Conservation (phyloP, 83 land plant species). For the Isoetes engelmannii region DNA sequence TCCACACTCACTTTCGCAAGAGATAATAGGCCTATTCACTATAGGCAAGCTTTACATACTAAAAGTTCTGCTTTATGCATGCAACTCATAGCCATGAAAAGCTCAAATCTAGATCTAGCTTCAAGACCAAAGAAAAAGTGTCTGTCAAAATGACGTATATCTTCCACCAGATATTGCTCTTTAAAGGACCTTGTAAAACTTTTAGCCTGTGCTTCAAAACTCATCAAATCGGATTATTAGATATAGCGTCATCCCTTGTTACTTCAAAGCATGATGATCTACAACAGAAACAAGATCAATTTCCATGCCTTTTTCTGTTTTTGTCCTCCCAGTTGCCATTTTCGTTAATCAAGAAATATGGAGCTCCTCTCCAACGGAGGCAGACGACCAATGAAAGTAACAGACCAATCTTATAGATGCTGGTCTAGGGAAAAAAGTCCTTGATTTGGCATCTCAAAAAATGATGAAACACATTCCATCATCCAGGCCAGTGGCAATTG, state of each 20-base stretch:
- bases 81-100: constrained; percentile 67
- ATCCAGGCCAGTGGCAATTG: no score
- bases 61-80: constrained; percentile 60
- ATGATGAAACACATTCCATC: no score
- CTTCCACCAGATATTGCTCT: constrained; percentile 72
- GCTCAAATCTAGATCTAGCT: constrained; percentile 93
- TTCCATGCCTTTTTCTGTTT: constrained; percentile 52
- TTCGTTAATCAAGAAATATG: constrained; percentile 63
- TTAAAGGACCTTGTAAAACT: constrained; percentile 63
- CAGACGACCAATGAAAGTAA: no score
- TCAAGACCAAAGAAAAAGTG: constrained; percentile 69
- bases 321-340: constrained; percentile 60
- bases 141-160: constrained; percentile 60
- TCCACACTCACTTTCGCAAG: constrained; percentile 94
- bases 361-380: constrained; percentile 50
- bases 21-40: constrained; percentile 47
- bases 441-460: no score
- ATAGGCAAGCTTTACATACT: constrained; percentile 80
- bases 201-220: constrained; percentile 61
- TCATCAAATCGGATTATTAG: constrained; percentile 75
- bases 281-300: constrained; percentile 72
- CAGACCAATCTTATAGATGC: no score
- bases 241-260: constrained; percentile 52
- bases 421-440: no score
- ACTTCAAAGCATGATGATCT: constrained; percentile 36